phyloP scores from a whole-genome alignment of 2,329 filamentous ascomycete species.

The Cercospora zeina region DNA sequence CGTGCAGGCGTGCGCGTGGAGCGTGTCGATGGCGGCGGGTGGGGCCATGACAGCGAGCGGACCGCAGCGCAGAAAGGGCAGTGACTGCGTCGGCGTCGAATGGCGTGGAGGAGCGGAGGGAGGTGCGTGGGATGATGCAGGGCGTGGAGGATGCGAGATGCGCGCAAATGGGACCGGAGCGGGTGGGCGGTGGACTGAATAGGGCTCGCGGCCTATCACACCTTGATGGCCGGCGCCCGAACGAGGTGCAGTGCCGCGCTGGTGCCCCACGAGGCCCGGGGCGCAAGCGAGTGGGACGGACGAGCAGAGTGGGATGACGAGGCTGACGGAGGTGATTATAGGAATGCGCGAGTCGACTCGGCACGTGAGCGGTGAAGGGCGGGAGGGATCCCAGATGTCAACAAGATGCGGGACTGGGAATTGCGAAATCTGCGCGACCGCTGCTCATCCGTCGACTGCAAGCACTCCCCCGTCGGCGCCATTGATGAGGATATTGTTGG shows the following conservation, averaged over 20 bases:
- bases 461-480: conserved; percentile 8
- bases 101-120: too few species aligned
- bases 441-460: not conserved
- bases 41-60: conserved; percentile 34
- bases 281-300: not conserved
- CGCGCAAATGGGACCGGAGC: conserved; percentile 13
- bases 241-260: conserved; percentile 12
- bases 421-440: not conserved
- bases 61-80: too few species aligned
- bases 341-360: too few species aligned
- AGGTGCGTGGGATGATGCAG: conserved; percentile 13
- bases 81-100: too few species aligned
- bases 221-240: conserved; percentile 24
- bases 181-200: conserved; percentile 11
- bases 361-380: too few species aligned
- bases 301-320: conserved; percentile 17
- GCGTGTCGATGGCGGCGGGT: conserved; percentile 35
- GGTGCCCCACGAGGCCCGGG: conserved; percentile 16
- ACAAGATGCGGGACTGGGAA: conserved; percentile 19
- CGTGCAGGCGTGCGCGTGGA: conserved; percentile 45
- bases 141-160: conserved; percentile 16
- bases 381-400: too few species aligned
- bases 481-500: conserved; percentile 17
- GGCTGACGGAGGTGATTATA: not conserved
- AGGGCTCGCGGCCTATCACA: conserved; percentile 22